Evolutionary conservation across 768 basidiomycete genomes (phyloP).

Genomic region (Hirschioporus abietinus): DNA sequence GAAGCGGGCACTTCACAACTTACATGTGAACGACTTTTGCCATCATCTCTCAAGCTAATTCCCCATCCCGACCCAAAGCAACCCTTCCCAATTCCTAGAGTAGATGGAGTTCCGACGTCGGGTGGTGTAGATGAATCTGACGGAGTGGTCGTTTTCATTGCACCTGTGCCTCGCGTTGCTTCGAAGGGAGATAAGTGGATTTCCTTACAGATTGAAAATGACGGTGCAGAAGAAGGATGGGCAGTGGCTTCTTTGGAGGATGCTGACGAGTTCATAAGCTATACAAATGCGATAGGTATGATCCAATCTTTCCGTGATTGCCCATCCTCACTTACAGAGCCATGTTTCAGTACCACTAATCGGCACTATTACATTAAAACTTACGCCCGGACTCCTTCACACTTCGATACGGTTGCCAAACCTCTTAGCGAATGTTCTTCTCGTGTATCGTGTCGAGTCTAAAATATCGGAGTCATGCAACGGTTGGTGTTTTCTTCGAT

Average conservation of each 20-base stretch:
- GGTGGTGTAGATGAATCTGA: constrained; percentile 75
- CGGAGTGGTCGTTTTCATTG: constrained; percentile 62
- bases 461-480: constrained; percentile 22
- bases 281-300: constrained; percentile 42
- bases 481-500: constrained; percentile 18
- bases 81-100: constrained; percentile 53
- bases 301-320: constrained; percentile 11
- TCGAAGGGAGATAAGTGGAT: neutral
- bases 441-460: constrained; percentile 57
- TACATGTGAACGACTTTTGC: constrained; percentile 23
- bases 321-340: constrained; percentile 9
- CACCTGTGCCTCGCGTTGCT: constrained; percentile 27
- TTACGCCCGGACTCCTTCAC: constrained; percentile 32
- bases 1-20: neutral
- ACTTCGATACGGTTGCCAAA: constrained; percentile 47
- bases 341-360: constrained; percentile 37
- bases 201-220: neutral
- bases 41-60: constrained; percentile 51
- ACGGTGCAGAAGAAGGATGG: constrained; percentile 39
- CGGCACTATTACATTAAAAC: constrained; percentile 27
- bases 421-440: constrained; percentile 52
- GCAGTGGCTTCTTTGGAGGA: constrained; percentile 49
- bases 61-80: constrained; percentile 51
- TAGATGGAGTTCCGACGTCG: constrained; percentile 14
- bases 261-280: constrained; percentile 25